Evolutionary conservation across 768 basidiomycete species (phyloP), one percentile per base, ranked within the genome.

Genomic region (Lactifluus pinguis): DNA sequence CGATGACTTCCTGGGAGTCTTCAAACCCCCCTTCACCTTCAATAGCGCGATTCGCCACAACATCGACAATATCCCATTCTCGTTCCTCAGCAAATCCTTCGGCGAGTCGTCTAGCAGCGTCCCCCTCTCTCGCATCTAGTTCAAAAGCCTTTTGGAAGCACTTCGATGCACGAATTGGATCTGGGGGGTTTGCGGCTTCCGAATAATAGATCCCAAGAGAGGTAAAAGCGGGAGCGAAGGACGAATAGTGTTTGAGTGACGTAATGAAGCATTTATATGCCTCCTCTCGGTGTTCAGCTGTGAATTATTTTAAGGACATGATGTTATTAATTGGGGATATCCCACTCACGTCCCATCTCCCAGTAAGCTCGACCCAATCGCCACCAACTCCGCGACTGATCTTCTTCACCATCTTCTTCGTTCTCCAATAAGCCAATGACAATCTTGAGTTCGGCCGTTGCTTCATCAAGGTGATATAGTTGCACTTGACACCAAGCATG

Each of bases 131-230:
- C 2, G 93, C 81, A 73, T 98, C 95, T 6, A 98, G 83, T 71
- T 98, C 97, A 67, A 99, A 98, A 0, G 95, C 97, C 69, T 95
- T 98, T 68, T 98, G 94, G 72, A 95, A 98, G 70, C 95, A 98
- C 70, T 94, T 95, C 3, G 90, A 87, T 0, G 95, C 89, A 41
- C 95, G 84, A 6, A 82, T 81, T 25, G 83, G 85, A 72, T 98
- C 95, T 0, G 86, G 82, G 0, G 92, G 92, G 11, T 76, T 73
- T 4, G 80, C 75, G 59, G 75, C 77, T 45, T 93, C 87, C 19
- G 80, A 73, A 72, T 98, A 98, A 73, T 94, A 94, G 50, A 91
- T 76, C 7, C 97, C 97, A 2, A 99, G 82, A 1, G 92, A 92
- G 3, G 95, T 95, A 71, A 92, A 98, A 0, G 97, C 86, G 1